Percentiles rank a stretch among this genome's conserved stretches.
phyloP scores from a whole-genome alignment of 192 early-diverging fungal species.

The Gonapodya prolifera region DNA sequence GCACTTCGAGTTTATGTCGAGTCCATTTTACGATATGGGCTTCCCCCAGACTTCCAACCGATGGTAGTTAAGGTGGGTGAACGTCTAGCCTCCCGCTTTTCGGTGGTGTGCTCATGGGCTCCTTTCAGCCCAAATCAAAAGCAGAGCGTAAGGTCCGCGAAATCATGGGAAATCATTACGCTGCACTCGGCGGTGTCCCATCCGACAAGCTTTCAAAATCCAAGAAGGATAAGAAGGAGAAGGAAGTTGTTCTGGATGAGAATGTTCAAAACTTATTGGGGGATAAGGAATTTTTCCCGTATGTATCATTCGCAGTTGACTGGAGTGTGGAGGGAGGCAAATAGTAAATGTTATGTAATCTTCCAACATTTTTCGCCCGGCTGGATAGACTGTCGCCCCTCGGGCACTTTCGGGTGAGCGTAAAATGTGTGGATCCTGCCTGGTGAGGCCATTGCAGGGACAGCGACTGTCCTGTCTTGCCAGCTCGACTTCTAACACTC shows the following conservation, averaged over 20 bases:
- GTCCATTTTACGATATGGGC: conserved; percentile 89
- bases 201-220: conserved; percentile 15
- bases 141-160: conserved; percentile 71
- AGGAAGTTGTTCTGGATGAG: conserved; percentile 43
- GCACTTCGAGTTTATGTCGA: conserved; percentile 91
- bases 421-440: no score
- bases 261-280: conserved; percentile 58
- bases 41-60: conserved; percentile 85
- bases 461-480: no score
- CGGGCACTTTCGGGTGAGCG: no score
- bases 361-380: no score
- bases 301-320: conserved; percentile 64
- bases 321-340: conserved; percentile 11
- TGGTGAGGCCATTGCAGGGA: no score
- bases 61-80: conserved; percentile 48
- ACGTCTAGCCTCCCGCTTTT: neutral
- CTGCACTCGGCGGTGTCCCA: conserved; percentile 62
- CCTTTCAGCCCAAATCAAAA: conserved; percentile 56
- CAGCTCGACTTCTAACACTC: no score
- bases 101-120: conserved; percentile 5
- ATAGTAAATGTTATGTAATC: neutral
- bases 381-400: no score
- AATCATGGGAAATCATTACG: conserved; percentile 63
- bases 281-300: conserved; percentile 86
- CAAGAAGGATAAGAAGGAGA: conserved; percentile 16